phyloP scores from a whole-genome alignment of 2,329 filamentous ascomycete species.

The Aureobasidium pullulans region DNA sequence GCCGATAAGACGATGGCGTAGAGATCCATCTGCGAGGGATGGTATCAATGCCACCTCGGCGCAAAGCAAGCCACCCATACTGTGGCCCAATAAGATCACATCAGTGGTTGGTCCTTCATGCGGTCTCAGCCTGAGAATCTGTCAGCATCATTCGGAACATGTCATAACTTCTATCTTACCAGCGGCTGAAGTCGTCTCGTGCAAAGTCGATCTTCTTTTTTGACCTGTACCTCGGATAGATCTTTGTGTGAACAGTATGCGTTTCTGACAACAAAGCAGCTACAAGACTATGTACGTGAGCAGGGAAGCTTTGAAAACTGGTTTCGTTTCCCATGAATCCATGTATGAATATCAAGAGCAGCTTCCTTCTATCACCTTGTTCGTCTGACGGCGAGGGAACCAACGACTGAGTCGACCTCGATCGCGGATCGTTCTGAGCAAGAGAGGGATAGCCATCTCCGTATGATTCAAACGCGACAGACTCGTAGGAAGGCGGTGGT shows the following conservation, averaged over 20 bases:
- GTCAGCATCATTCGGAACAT: neutral
- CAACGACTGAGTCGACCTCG: conserved; percentile 40
- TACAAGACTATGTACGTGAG: conserved; percentile 73
- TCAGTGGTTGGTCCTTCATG: conserved; percentile 70
- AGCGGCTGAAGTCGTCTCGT: conserved; percentile 73
- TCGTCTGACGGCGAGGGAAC: conserved; percentile 28
- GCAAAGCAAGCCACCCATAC: conserved; percentile 78
- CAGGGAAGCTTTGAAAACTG: conserved; percentile 81
- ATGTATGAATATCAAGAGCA: conserved; percentile 79
- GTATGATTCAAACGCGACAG: neutral
- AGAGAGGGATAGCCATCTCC: neutral
- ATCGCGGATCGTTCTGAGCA: conserved; percentile 33
- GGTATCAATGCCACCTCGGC: conserved; percentile 67
- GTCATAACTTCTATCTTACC: conserved; percentile 38
- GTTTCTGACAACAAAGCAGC: conserved; percentile 59
- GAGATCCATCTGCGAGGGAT: conserved; percentile 30
- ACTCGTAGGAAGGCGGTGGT: conserved; percentile 15
- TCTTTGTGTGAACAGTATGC: conserved; percentile 78
- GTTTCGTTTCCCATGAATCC: conserved; percentile 85
- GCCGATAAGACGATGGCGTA: conserved; percentile 71
- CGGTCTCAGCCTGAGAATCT: conserved; percentile 54
- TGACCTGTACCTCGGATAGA: conserved; percentile 74
- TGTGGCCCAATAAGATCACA: conserved; percentile 77
- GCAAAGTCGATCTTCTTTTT: conserved; percentile 65
- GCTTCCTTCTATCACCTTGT: conserved; percentile 38